phyloP scores from a whole-genome alignment of 2,329 filamentous ascomycete genomes.

The Ophiocordyceps camponoti-floridani region DNA sequence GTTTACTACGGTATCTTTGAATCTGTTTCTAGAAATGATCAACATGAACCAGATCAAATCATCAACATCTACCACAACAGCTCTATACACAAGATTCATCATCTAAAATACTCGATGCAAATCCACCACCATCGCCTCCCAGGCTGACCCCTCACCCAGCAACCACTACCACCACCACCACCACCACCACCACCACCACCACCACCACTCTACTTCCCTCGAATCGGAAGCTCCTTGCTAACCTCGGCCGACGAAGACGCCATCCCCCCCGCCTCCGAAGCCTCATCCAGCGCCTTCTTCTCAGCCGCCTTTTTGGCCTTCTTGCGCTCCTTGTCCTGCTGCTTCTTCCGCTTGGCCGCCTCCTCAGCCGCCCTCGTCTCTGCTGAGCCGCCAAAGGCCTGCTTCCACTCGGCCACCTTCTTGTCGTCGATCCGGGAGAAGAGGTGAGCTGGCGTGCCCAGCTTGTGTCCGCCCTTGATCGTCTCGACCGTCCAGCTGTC shows the following conservation, averaged over 20 bases:
- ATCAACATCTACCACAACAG: too few species aligned
- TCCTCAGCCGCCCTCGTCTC: constrained; percentile 29
- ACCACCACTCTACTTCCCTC: constrained; percentile 1
- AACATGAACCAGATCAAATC: too few species aligned
- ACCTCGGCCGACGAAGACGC: constrained; percentile 5
- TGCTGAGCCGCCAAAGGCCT: constrained; percentile 47
- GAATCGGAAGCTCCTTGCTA: constrained; percentile 8
- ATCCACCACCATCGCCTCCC: too few species aligned
- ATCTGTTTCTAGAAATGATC: too few species aligned
- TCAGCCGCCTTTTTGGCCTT: constrained; percentile 11
- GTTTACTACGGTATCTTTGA: too few species aligned
- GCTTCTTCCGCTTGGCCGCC: constrained; percentile 29
- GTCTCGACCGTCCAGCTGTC: constrained; percentile 44
- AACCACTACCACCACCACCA: too few species aligned
- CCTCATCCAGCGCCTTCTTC: constrained; percentile 5
- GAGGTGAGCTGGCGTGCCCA: constrained; percentile 62
- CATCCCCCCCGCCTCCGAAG: constrained; percentile 4
- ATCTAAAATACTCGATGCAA: too few species aligned
- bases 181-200: too few species aligned
- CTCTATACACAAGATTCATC: too few species aligned
- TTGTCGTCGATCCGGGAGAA: constrained; percentile 71
- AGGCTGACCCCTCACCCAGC: too few species aligned
- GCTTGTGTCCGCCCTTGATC: constrained; percentile 57
- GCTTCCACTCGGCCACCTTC: constrained; percentile 70
- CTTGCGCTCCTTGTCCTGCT: constrained; percentile 27